Evolutionary conservation across 805 yeast species (phyloP).

Genomic region (Maudiozyma bulderi): DNA sequence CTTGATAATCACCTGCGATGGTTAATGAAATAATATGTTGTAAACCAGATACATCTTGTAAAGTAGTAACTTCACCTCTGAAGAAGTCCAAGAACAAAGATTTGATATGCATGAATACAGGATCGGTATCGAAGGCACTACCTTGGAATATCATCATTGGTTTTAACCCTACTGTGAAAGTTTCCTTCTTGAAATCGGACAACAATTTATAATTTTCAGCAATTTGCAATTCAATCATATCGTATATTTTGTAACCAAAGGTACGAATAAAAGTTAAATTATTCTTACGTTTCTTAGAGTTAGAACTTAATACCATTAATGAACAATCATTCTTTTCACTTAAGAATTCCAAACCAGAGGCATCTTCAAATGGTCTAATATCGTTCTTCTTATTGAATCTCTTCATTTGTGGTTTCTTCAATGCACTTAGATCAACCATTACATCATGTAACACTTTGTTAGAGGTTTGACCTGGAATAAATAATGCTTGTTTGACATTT

Average conservation of each 20-base stretch:
- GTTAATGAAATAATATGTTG: constrained; percentile 82
- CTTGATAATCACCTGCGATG: constrained; percentile 66
- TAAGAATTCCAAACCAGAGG: constrained; percentile 75
- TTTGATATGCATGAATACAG: constrained; percentile 74
- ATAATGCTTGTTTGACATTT: constrained; percentile 80
- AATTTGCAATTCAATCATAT: constrained; percentile 83
- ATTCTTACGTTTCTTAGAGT: constrained; percentile 88
- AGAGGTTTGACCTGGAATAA: constrained; percentile 80
- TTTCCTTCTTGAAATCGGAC: constrained; percentile 66
- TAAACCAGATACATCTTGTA: constrained; percentile 89
- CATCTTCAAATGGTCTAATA: constrained; percentile 87
- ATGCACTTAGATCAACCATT: constrained; percentile 76
- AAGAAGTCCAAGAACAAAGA: constrained; percentile 85
- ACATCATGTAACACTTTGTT: constrained; percentile 78
- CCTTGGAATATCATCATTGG: constrained; percentile 95
- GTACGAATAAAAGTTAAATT: constrained; percentile 82
- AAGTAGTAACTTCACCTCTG: constrained; percentile 69
- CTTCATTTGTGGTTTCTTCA: constrained; percentile 85
- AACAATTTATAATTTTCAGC: constrained; percentile 62
- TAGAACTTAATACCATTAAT: constrained; percentile 64
- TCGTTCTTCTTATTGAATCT: constrained; percentile 85
- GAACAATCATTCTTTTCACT: constrained; percentile 92
- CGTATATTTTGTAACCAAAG: constrained; percentile 82
- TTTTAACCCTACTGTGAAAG: constrained; percentile 81
- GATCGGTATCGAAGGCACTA: constrained; percentile 80